Percentiles rank a stretch among this genome's conserved stretches.
These are phyloP conservation scores for Phialophora verrucosa DNA, from an alignment of 2,329 filamentous ascomycete species.

Conservation along the genomic window DNA sequence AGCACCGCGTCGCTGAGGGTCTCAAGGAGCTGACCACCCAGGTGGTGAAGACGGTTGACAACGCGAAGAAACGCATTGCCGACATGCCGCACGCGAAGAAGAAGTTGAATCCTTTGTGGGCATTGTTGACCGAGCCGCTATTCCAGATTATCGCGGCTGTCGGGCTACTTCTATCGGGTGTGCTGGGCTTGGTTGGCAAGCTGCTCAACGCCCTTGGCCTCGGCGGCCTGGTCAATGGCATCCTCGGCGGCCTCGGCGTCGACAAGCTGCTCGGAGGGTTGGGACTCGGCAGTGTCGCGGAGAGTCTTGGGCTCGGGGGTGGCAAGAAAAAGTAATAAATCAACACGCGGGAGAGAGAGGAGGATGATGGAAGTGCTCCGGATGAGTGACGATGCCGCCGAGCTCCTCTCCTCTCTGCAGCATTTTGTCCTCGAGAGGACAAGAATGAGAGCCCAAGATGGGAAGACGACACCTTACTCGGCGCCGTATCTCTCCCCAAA, in stretches of 20 bases:
- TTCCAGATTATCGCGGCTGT: slow-evolving; percentile 93
- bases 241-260: slow-evolving; percentile 77
- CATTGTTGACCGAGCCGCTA: slow-evolving; percentile 78
- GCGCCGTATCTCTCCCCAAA: not conserved
- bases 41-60: slow-evolving; percentile 82
- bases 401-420: not conserved
- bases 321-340: slow-evolving; percentile 60
- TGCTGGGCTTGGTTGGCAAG: slow-evolving; percentile 81
- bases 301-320: slow-evolving; percentile 59
- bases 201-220: slow-evolving; percentile 81
- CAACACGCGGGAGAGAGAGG: not conserved
- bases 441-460: not conserved
- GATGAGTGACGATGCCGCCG: not conserved
- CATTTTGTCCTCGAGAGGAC: too few species aligned
- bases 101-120: slow-evolving; percentile 90
- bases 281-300: slow-evolving; percentile 63
- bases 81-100: slow-evolving; percentile 96
- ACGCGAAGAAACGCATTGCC: slow-evolving; percentile 84
- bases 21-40: slow-evolving; percentile 83
- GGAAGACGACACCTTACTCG: not conserved
- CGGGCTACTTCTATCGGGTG: slow-evolving; percentile 79
- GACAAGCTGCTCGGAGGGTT: slow-evolving; percentile 76
- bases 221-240: slow-evolving; percentile 77
- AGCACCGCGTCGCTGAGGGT: slow-evolving; percentile 80
- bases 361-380: slow-evolving; percentile 1